Percentiles rank a stretch among this genome's conserved stretches.
Conservation (phyloP, 176 grass and related monocot species). For the Microstegium vimineum region DNA sequence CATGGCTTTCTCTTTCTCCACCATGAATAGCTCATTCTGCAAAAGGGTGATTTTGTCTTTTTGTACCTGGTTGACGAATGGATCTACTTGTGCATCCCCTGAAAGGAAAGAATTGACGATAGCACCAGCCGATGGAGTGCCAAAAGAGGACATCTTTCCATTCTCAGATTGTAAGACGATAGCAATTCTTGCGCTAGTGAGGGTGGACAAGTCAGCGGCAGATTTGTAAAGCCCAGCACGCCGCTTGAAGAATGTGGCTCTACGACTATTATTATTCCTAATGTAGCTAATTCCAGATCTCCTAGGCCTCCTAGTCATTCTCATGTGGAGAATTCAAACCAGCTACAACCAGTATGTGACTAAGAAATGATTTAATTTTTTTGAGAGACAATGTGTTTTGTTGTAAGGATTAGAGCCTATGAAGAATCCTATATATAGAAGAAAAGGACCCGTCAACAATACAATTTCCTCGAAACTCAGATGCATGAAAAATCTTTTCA, state of each 20-base stretch:
- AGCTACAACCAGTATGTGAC: neutral
- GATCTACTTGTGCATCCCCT: neutral
- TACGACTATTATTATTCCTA: neutral
- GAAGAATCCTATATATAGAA: neutral
- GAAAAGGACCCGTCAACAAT: neutral
- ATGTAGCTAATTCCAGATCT: neutral
- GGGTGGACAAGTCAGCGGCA: neutral
- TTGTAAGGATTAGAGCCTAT: neutral
- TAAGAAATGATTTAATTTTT: neutral
- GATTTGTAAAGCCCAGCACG: neutral
- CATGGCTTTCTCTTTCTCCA: neutral
- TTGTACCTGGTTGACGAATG: neutral
- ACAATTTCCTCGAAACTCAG: neutral
- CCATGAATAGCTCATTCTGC: neutral
- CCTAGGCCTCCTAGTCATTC: neutral
- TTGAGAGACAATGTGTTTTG: neutral
- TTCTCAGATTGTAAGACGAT: neutral
- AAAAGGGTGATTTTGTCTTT: neutral
- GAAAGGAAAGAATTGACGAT: neutral
- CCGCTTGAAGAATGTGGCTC: slow-evolving; percentile 2
- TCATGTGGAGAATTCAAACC: neutral
- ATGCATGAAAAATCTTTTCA: neutral
- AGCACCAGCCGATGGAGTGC: neutral
- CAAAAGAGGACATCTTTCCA: slow-evolving; percentile 1
- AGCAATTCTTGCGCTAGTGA: neutral